Evolutionary conservation across 2,329 filamentous ascomycete genomes (phyloP), one percentile per base, ranked within the genome.

Genomic region (Stromatinia cepivora): DNA sequence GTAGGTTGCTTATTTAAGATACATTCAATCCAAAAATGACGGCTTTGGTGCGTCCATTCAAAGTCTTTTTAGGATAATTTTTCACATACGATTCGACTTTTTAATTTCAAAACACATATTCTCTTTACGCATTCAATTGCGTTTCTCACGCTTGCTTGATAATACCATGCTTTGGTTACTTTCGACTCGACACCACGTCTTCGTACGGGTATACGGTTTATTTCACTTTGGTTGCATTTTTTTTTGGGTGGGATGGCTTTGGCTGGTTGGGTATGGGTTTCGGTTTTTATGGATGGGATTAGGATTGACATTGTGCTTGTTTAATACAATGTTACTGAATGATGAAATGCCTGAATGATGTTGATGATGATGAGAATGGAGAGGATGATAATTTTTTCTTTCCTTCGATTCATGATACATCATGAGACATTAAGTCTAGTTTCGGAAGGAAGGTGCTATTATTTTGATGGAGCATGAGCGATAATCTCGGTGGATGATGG

Each of bases 281-380:
- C 20, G 59, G 59, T 17, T 45, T 62, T 50, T 25, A 22, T 34
- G 15, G 22, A 36, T 36, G 59, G 25, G 59, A 6, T 50, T 25
- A 13, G 20, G 28, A 36, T 62, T 22, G 6, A 0, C 45, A 48
- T 50, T 62, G 45, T 45, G 46, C 9, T 62, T n/a, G 59, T 62
- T 48, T 36, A 50, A 50, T 50, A 45, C 59, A 36, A 50, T 62
- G 22, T 50, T 48, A 11, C 50, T 36, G 28, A 36, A 36, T 50
- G 59, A 25, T 36, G 20, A 22, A 22, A 62, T 36, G 59, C 59
- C 22, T 62, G 59, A 42, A 36, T 50, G 59, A 46, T 48, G 58
- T 34, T 34, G 42, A 62, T 48, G 28, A 62, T 25, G 46, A 62
- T 20, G 46, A 34, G 42, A 62, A 50, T 50, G 45, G 45, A 22